phyloP scores from a whole-genome alignment of 345 rosid genomes.

The Abelmoschus esculentus region DNA sequence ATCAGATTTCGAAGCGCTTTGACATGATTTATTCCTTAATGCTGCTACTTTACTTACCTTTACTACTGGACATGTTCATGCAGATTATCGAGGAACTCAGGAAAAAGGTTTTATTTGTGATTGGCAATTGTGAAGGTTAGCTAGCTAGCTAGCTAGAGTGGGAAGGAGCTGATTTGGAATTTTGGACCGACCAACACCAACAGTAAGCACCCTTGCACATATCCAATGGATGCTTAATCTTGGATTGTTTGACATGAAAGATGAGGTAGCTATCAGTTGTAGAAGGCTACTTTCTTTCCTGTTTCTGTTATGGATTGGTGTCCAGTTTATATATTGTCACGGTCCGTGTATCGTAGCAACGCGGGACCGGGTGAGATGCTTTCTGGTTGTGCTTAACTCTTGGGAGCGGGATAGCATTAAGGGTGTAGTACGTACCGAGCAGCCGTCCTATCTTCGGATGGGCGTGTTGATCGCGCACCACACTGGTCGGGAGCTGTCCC shows the following conservation, averaged over 20 bases:
- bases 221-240: not conserved
- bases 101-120: constrained; percentile 46
- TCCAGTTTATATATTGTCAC: not conserved
- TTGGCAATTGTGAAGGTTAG: constrained; percentile 34
- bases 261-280: not conserved
- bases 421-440: too few relatives aligned
- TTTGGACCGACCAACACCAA: not conserved
- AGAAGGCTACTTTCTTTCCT: not conserved
- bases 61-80: constrained; percentile 7
- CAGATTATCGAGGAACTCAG: constrained; percentile 54
- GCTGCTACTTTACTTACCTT: not conserved
- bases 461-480: too few relatives aligned
- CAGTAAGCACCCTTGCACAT: constrained; percentile 14
- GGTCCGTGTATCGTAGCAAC: too few relatives aligned
- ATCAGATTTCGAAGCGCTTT: not conserved
- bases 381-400: too few relatives aligned
- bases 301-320: not conserved
- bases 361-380: too few relatives aligned
- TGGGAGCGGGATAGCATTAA: too few relatives aligned
- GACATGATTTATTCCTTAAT: not conserved
- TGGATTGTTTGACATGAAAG: not conserved
- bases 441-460: too few relatives aligned
- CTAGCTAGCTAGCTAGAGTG: constrained; percentile 7
- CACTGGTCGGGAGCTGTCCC: too few relatives aligned
- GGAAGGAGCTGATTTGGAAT: constrained; percentile 3